Evolutionary conservation across 345 rosid genomes (phyloP).

Genomic region (Rhizophora mangle): DNA sequence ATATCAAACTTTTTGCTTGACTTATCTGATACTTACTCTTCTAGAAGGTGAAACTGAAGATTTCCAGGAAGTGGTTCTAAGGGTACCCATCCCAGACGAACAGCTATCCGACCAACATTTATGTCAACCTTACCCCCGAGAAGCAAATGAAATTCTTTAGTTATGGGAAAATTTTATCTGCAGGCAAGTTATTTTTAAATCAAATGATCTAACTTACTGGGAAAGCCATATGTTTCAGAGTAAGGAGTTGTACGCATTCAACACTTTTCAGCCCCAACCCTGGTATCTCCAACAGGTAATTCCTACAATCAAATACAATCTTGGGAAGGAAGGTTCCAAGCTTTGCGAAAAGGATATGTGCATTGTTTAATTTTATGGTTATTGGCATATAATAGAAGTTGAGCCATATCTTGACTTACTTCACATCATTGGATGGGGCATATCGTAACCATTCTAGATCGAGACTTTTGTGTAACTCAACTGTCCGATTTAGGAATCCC

Average conservation of each 20-base stretch:
- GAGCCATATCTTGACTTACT: constrained; percentile 38
- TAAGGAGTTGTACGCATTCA: constrained; percentile 88
- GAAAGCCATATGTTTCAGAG: constrained; percentile 89
- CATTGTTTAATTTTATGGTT: too few species aligned
- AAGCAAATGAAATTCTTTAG: constrained; percentile 2
- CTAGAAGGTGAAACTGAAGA: constrained; percentile 86
- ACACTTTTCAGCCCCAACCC: constrained; percentile 95
- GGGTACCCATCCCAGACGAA: constrained; percentile 97
- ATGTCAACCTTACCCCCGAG: constrained; percentile 69
- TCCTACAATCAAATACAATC: constrained; percentile 40
- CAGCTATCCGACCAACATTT: constrained; percentile 94
- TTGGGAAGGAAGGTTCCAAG: too few species aligned
- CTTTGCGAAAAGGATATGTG: too few species aligned
- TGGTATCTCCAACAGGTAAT: constrained; percentile 72
- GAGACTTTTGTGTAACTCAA: constrained; percentile 60
- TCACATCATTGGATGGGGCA: constrained; percentile 68
- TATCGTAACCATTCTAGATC: constrained; percentile 95
- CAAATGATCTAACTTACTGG: constrained; percentile 54
- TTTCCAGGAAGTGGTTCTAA: constrained; percentile 88
- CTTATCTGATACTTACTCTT: constrained; percentile 53
- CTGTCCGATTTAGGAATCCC: constrained; percentile 73
- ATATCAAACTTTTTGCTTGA: neutral
- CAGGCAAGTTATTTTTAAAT: neutral
- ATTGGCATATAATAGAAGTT: too few species aligned
- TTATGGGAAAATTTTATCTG: too few species aligned